Percentiles rank a stretch among this genome's conserved stretches.
phyloP scores from a whole-genome alignment of 2,329 filamentous ascomycete genomes.

The Talaromyces amestolkiae region DNA sequence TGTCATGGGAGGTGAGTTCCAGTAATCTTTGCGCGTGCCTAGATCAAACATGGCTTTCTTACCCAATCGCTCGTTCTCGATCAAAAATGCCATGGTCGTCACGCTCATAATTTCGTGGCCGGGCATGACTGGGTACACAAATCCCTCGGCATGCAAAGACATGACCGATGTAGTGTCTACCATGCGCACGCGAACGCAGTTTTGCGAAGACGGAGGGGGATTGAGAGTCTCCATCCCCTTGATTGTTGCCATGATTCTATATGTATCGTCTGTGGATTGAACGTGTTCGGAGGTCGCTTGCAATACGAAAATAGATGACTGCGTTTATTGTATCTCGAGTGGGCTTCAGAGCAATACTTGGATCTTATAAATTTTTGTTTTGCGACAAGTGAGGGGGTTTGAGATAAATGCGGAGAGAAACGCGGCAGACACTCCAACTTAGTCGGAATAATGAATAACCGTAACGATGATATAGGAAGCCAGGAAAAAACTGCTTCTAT shows the following conservation, averaged over 20 bases:
- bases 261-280: background rate
- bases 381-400: background rate
- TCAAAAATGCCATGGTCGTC: conserved; percentile 24
- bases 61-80: conserved; percentile 25
- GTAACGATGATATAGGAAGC: background rate
- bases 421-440: background rate
- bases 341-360: background rate
- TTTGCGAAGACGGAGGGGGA: background rate
- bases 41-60: conserved; percentile 28
- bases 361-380: background rate
- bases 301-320: background rate
- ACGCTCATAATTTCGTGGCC: conserved; percentile 23
- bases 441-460: background rate
- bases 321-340: too few species aligned
- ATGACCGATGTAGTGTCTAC: conserved; percentile 13
- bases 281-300: background rate
- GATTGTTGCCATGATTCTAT: background rate
- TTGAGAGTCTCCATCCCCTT: background rate
- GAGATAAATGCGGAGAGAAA: background rate
- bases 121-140: background rate
- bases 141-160: background rate
- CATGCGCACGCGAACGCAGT: conserved; percentile 11
- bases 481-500: background rate
- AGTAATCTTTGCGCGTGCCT: conserved; percentile 27
- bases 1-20: conserved; percentile 24